phyloP scores from a whole-genome alignment of 2,329 filamentous ascomycete species.

The Aureobasidium uvarum region DNA sequence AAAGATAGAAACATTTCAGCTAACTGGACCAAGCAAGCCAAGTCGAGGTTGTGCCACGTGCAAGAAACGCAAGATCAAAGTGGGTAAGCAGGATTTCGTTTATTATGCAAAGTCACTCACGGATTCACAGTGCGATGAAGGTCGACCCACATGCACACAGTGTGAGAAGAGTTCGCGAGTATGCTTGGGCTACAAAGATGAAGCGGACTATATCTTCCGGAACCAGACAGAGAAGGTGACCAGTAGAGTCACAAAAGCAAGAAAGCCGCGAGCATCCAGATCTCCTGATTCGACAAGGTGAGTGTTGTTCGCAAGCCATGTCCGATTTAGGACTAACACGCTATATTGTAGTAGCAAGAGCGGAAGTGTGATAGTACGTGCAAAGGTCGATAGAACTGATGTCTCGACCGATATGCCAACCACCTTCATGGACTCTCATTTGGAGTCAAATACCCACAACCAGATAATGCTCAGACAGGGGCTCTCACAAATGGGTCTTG shows the following conservation, averaged over 20 bases:
- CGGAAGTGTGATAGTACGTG: background rate
- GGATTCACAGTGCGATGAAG: slow-evolving; percentile 61
- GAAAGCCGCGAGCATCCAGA: slow-evolving; percentile 7
- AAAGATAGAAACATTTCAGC: background rate
- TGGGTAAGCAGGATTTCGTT: slow-evolving; percentile 38
- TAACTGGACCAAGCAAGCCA: slow-evolving; percentile 31
- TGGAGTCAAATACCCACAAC: background rate
- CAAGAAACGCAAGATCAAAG: slow-evolving; percentile 70
- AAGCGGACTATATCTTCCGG: slow-evolving; percentile 70
- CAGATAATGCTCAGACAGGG: background rate
- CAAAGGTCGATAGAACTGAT: background rate
- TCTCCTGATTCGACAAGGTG: slow-evolving; percentile 14
- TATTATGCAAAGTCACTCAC: background rate
- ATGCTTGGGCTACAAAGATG: slow-evolving; percentile 67
- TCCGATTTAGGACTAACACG: slow-evolving; percentile 2
- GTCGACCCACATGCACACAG: slow-evolving; percentile 63
- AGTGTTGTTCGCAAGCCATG: slow-evolving; percentile 8
- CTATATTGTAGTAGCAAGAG: background rate
- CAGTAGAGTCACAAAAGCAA: background rate
- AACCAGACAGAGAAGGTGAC: slow-evolving; percentile 63
- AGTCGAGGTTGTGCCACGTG: slow-evolving; percentile 68
- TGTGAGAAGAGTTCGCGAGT: slow-evolving; percentile 62
- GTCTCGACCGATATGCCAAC: background rate
- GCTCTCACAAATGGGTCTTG: background rate
- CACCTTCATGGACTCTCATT: background rate